Evolutionary conservation across 495 filamentous ascomycete genomes (phyloP).

Genomic region (Polyplosphaeria fusca): DNA sequence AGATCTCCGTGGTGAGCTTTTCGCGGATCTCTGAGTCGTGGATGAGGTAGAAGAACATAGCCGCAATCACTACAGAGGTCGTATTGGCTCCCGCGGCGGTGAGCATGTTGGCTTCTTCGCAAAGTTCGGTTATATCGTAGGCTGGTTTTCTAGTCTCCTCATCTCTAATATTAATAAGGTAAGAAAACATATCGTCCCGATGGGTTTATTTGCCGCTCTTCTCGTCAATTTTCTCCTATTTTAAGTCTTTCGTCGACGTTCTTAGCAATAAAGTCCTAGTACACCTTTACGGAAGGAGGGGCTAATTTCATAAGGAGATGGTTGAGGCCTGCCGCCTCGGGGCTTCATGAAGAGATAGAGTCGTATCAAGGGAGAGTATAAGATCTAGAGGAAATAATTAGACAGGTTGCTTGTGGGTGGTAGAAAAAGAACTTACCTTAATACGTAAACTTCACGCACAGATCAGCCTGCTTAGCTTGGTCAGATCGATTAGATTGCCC

Average conservation of each 20-base stretch:
- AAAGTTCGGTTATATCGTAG: constrained; percentile 5
- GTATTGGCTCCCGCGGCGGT: constrained; percentile 12
- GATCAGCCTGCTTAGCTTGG: no score
- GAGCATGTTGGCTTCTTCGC: constrained; percentile 1
- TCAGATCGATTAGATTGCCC: no score
- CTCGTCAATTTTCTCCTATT: not conserved
- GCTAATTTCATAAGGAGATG: not conserved
- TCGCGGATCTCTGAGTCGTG: not conserved
- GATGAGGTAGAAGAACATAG: constrained; percentile 12
- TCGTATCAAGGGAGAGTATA: not conserved
- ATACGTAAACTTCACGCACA: not conserved
- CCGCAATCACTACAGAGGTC: constrained; percentile 8
- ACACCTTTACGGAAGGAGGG: not conserved
- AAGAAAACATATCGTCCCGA: constrained; percentile 9
- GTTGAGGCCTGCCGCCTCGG: constrained; percentile 8
- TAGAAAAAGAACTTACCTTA: not conserved
- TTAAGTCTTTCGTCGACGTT: not conserved
- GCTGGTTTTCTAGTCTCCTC: constrained; percentile 7
- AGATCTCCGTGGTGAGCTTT: constrained; percentile 10
- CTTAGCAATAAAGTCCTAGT: constrained; percentile 5
- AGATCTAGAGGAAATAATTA: not conserved
- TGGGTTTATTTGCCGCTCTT: not conserved
- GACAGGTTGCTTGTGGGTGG: not conserved
- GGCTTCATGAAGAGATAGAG: constrained; percentile 12
- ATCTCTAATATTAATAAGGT: constrained; percentile 6